These are phyloP conservation scores for Carallia brachiata DNA, from an alignment of 345 rosid species.

Conservation along the genomic window DNA sequence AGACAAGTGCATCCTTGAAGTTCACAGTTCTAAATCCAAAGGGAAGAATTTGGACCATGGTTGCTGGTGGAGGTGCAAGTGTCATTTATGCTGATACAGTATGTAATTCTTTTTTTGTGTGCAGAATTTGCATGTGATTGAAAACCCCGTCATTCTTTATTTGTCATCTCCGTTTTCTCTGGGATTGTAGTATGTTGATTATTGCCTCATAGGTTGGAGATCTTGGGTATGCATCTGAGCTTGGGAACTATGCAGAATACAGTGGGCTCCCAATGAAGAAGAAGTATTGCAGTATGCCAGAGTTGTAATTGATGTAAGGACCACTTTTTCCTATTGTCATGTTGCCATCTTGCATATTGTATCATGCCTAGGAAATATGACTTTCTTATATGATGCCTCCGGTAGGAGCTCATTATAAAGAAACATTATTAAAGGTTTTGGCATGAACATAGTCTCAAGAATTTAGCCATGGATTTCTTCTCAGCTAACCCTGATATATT, in stretches of 20 bases:
- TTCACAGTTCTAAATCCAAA: slow-evolving; percentile 91
- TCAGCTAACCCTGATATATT: slow-evolving; percentile 5
- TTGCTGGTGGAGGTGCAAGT: slow-evolving; percentile 99
- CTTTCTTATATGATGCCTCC: too few species aligned
- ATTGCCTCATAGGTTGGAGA: slow-evolving; percentile 69
- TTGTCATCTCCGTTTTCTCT: background rate
- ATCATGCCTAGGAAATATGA: too few species aligned
- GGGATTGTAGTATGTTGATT: background rate
- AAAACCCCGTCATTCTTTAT: background rate
- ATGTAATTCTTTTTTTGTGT: slow-evolving; percentile 20
- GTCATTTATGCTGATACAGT: slow-evolving; percentile 96
- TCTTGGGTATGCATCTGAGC: slow-evolving; percentile 87
- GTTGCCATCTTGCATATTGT: background rate
- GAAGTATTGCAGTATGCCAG: slow-evolving; percentile 98
- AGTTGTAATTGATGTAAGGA: slow-evolving; percentile 85
- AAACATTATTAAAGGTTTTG: too few species aligned
- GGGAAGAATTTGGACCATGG: slow-evolving; percentile 96
- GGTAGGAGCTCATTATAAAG: too few species aligned
- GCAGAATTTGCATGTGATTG: slow-evolving; percentile 4
- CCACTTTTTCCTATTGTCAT: slow-evolving; percentile 8
- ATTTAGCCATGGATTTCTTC: slow-evolving; percentile 6
- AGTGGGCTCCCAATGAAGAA: slow-evolving; percentile 99
- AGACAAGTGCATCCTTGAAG: slow-evolving; percentile 97
- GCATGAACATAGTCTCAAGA: background rate
- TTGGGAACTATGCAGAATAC: slow-evolving; percentile 91